A percentile compares a stretch with the other conserved stretches of the same genome.
phyloP scores from a whole-genome alignment of 352 stramenopile species.

The Phytophthora chlamydospora region DNA sequence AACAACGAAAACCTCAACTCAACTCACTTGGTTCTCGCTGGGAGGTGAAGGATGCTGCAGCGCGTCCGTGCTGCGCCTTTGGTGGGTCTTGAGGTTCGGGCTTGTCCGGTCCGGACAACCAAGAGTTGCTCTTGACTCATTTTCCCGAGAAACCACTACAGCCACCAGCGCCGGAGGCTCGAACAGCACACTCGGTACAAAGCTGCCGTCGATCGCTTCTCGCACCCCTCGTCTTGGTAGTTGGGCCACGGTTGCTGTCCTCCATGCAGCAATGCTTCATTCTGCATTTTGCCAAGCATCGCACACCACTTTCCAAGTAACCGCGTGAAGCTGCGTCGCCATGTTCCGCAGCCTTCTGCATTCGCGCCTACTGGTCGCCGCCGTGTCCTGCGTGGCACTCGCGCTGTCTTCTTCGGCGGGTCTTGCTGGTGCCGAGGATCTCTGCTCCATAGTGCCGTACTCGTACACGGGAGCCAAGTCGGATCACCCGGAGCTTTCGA shows the following conservation, averaged over 20 bases:
- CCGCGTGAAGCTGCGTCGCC: conserved; percentile 8
- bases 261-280: conserved; percentile 20
- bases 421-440: conserved; percentile 18
- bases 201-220: conserved; percentile 1
- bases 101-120: conserved; percentile 17
- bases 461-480: conserved; percentile 40
- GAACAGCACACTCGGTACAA: conserved; percentile 3
- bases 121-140: conserved; percentile 24
- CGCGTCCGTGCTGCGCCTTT: too few relatives aligned
- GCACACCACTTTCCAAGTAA: conserved; percentile 12
- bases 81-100: not conserved
- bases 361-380: conserved; percentile 14
- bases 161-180: conserved; percentile 15
- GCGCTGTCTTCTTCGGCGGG: conserved; percentile 15
- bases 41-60: not conserved
- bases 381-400: conserved; percentile 27
- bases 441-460: conserved; percentile 37
- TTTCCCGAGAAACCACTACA: conserved; percentile 17
- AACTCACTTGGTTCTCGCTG: not conserved
- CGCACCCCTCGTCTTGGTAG: conserved; percentile 3
- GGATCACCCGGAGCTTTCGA: conserved; percentile 37
- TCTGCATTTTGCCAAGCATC: conserved; percentile 23
- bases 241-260: not conserved
- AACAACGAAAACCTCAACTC: conserved; percentile 32
- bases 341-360: conserved; percentile 18